Evolutionary conservation across 768 basidiomycete species (phyloP), one percentile per base, ranked within the genome.

Genomic region (Suillus lakei): DNA sequence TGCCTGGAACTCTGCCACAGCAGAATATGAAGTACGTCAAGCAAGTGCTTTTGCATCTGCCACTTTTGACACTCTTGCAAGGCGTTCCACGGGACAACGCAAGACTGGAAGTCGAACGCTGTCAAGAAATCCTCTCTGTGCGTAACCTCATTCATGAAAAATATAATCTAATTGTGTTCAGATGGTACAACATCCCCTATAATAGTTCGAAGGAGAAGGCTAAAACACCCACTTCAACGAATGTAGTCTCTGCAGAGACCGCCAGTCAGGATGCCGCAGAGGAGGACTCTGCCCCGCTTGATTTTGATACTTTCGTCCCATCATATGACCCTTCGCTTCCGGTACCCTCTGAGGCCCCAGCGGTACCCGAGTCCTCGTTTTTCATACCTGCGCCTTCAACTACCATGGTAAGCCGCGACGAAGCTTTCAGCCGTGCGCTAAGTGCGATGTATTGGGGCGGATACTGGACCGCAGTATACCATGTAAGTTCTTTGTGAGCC

Each of bases 381-480:
- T 74, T 72, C 62, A 59, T 77, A 3, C 79, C 80, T 26, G 69
- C 73, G 21, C 72, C 77, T 16, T 68, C 77, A 7, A 81, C 77
- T 9, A 68, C 73, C 2, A 78, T 79, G 74, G 85, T 88, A 21
- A 84, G 81, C 67, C 87, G 85, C 69, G 91, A 94, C 67, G 91
- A 94, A 70, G 91, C 91, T 1, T 94, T 94, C 75, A 80, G 83
- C 30, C 87, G 88, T 56, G 93, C 92, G 5, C 69, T 93, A 71
- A 84, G 83, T 36, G 91, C 93, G 21, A 93, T 91, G 88, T 95
- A 94, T 74, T 94, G 93, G 92, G 82, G 84, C 28, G 93, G 92
- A 23, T 95, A 94, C 74, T 95, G 92, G 92, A 92, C 91, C 3
- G 92, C 92, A 1, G 84, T 93, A 55, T 94, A 93, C 72, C 89